These are phyloP conservation scores for Kentomonas sorsogonicus DNA, from an alignment of 208 protist species.

Conservation along the genomic window DNA sequence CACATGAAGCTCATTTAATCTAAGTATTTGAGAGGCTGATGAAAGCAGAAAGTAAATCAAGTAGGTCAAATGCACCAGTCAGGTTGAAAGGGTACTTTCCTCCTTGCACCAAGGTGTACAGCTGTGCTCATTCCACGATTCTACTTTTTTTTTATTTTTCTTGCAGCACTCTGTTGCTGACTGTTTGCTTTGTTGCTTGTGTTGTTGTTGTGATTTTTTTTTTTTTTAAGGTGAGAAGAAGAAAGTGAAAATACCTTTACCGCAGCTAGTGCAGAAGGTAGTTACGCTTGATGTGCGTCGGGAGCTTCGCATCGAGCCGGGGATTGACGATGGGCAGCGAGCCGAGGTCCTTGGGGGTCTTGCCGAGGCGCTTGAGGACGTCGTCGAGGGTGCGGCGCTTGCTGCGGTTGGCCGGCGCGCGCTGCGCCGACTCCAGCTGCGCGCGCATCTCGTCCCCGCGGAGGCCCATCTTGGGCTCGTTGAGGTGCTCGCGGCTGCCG, in stretches of 20 bases:
- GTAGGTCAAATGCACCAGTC: background rate
- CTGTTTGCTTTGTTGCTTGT: too few relatives aligned
- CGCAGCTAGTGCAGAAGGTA: constrained; percentile 69
- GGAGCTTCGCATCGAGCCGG: constrained; percentile 78
- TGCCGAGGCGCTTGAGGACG: constrained; percentile 73
- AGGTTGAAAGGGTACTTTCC: too few relatives aligned
- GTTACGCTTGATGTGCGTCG: constrained; percentile 82
- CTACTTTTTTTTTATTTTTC: constrained; percentile 1
- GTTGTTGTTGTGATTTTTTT: too few relatives aligned
- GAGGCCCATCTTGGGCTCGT: constrained; percentile 87
- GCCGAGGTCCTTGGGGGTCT: constrained; percentile 77
- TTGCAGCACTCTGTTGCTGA: background rate
- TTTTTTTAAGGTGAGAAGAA: background rate
- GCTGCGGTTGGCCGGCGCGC: constrained; percentile 18
- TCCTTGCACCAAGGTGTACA: too few relatives aligned
- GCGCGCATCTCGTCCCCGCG: constrained; percentile 85
- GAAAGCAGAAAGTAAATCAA: background rate
- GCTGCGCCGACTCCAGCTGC: constrained; percentile 50
- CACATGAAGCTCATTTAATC: background rate
- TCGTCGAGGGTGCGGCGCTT: constrained; percentile 85
- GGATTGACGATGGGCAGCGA: constrained; percentile 78
- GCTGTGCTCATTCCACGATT: background rate
- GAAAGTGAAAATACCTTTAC: constrained; percentile 6
- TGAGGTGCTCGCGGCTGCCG: constrained; percentile 83
- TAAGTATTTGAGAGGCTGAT: background rate